Evolutionary conservation across 2,329 filamentous ascomycete species (phyloP).

Genomic region (Capronia americana): DNA sequence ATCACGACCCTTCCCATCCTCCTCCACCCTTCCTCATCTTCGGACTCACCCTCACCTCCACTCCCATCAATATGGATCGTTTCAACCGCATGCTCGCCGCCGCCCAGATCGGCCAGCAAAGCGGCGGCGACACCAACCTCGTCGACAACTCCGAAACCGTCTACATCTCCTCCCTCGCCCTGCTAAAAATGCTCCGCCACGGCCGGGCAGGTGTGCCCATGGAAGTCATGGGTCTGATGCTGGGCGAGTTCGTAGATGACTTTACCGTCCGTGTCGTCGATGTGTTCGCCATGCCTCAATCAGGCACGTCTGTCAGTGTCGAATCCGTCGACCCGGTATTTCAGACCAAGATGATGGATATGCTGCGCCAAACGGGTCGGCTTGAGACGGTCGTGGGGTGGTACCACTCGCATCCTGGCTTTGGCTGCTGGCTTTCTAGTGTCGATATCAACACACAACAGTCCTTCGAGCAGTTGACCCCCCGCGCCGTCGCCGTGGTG

Average conservation of each 20-base stretch:
- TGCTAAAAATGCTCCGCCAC: conserved; percentile 98
- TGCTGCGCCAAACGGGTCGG: conserved; percentile 95
- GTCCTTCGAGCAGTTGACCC: conserved; percentile 98
- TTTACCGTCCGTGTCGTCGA: conserved; percentile 98
- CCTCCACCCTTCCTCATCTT: neutral
- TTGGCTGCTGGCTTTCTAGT: conserved; percentile 98
- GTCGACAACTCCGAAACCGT: conserved; percentile 99
- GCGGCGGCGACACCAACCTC: conserved; percentile 78
- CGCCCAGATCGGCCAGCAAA: conserved; percentile 65
- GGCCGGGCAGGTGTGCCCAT: conserved; percentile 97
- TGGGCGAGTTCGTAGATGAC: conserved; percentile 98
- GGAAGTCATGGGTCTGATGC: conserved; percentile 99
- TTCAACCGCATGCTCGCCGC: conserved; percentile 85
- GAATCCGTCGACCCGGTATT: conserved; percentile 98
- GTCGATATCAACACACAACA: conserved; percentile 99
- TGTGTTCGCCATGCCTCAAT: conserved; percentile 99
- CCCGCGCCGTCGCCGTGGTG: conserved; percentile 94
- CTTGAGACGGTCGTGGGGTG: conserved; percentile 97
- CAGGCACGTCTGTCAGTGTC: conserved; percentile 95
- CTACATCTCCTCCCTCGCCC: conserved; percentile 95
- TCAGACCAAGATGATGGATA: conserved; percentile 99
- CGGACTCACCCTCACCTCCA: conserved; percentile 8
- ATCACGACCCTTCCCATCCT: conserved; percentile 1
- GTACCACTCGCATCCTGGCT: conserved; percentile 99
- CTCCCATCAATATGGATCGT: conserved; percentile 73